phyloP scores from a whole-genome alignment of 345 rosid species.

The Trapa bicornis region DNA sequence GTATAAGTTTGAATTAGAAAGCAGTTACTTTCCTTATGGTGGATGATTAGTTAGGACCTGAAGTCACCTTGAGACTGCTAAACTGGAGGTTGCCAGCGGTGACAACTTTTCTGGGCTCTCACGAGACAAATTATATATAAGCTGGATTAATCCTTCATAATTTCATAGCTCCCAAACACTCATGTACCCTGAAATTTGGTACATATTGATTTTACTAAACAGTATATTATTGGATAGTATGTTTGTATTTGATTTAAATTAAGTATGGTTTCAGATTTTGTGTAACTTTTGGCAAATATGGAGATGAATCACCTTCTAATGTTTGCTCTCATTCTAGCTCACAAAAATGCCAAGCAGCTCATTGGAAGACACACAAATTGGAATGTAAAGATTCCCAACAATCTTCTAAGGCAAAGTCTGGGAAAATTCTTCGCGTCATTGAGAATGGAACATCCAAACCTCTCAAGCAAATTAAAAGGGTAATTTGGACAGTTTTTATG shows the following conservation, averaged over 20 bases:
- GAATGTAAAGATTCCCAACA: conserved; percentile 37
- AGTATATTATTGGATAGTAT: neutral
- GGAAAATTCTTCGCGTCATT: conserved; percentile 36
- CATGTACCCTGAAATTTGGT: neutral
- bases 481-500: conserved; percentile 9
- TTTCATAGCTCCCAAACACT: neutral
- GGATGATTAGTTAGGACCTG: too few species aligned
- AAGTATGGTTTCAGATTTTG: neutral
- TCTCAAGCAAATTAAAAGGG: conserved; percentile 40
- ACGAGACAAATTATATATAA: neutral
- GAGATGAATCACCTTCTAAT: neutral
- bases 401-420: conserved; percentile 15
- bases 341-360: conserved; percentile 43
- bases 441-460: conserved; percentile 23
- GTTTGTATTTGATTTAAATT: neutral
- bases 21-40: too few species aligned
- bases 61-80: too few species aligned
- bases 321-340: conserved; percentile 32
- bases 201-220: neutral
- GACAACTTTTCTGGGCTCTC: too few species aligned
- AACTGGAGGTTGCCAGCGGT: too few species aligned
- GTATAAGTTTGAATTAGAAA: too few species aligned
- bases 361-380: conserved; percentile 61
- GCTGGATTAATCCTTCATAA: neutral
- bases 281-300: neutral